These are phyloP conservation scores for Castanea crenata DNA, from an alignment of 306 rosid species.

Conservation along the genomic window DNA sequence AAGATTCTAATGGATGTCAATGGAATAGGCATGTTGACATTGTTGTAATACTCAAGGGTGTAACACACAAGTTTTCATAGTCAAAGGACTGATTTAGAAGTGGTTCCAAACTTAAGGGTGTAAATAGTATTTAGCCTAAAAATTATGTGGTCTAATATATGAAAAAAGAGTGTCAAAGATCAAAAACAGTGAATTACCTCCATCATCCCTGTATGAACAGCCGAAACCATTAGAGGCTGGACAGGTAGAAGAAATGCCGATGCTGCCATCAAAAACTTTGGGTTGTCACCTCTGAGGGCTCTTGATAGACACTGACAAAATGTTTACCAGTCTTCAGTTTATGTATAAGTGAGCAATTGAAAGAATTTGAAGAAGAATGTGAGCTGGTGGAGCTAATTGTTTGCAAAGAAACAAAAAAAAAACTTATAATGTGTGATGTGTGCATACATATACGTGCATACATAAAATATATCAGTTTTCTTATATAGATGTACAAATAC, in stretches of 20 bases:
- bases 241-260: conserved; percentile 77
- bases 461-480: too few species aligned
- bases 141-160: not conserved
- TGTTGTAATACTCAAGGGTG: too few species aligned
- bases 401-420: not conserved
- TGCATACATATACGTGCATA: too few species aligned
- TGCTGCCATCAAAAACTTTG: conserved; percentile 84
- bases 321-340: conserved; percentile 9
- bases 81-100: too few species aligned
- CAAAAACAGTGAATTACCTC: conserved; percentile 54
- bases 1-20: too few species aligned
- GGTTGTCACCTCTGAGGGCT: conserved; percentile 80
- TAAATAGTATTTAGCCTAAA: too few species aligned
- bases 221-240: conserved; percentile 88
- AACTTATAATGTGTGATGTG: not conserved
- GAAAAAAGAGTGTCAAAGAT: not conserved
- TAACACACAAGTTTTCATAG: too few species aligned
- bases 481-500: too few species aligned
- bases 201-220: conserved; percentile 95
- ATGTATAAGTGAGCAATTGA: conserved; percentile 18
- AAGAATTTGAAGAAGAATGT: conserved; percentile 5
- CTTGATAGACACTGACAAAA: conserved; percentile 75
- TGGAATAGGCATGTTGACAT: too few species aligned
- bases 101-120: too few species aligned
- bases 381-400: conserved; percentile 7